Evolutionary conservation across 2,329 filamentous ascomycete genomes (phyloP).

Genomic region (Biscogniauxia marginata): DNA sequence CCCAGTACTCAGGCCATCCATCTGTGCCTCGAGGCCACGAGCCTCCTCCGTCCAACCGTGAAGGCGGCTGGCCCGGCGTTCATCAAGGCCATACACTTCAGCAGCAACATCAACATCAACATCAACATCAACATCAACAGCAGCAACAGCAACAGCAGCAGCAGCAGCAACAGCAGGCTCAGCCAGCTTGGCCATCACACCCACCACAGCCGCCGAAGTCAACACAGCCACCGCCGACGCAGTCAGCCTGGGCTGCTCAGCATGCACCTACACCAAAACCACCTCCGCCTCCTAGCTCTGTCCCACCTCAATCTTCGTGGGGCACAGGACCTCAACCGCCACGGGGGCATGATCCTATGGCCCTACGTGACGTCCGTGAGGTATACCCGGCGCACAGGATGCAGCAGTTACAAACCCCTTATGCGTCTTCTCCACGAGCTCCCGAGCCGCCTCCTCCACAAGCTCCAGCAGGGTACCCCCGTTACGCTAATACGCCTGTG

Average conservation of each 20-base stretch:
- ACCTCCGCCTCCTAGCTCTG: constrained; percentile 32
- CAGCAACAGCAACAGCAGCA: constrained; percentile 19
- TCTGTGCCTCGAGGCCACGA: constrained; percentile 45
- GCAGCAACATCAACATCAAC: constrained; percentile 32
- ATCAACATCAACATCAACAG: constrained; percentile 27
- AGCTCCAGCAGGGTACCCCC: constrained; percentile 38
- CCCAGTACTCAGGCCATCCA: constrained; percentile 53
- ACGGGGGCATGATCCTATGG: constrained; percentile 31
- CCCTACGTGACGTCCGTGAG: constrained; percentile 29
- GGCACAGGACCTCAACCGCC: constrained; percentile 29
- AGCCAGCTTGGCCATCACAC: constrained; percentile 38
- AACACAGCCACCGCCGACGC: constrained; percentile 34
- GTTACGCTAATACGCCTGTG: constrained; percentile 44
- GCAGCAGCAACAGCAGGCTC: constrained; percentile 28
- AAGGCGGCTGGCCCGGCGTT: constrained; percentile 35
- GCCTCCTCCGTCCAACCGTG: constrained; percentile 35
- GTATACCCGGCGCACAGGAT: constrained; percentile 29
- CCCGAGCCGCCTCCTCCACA: constrained; percentile 43
- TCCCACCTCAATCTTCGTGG: constrained; percentile 37
- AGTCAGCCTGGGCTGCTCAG: constrained; percentile 40
- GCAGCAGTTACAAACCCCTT: constrained; percentile 33
- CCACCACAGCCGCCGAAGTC: constrained; percentile 35
- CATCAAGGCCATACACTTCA: constrained; percentile 31
- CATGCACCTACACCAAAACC: constrained; percentile 39
- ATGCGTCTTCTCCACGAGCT: constrained; percentile 40